Base-by-base conservation (phyloP, 2,329 filamentous ascomycete species). In the Penicillium sumatraense region DNA sequence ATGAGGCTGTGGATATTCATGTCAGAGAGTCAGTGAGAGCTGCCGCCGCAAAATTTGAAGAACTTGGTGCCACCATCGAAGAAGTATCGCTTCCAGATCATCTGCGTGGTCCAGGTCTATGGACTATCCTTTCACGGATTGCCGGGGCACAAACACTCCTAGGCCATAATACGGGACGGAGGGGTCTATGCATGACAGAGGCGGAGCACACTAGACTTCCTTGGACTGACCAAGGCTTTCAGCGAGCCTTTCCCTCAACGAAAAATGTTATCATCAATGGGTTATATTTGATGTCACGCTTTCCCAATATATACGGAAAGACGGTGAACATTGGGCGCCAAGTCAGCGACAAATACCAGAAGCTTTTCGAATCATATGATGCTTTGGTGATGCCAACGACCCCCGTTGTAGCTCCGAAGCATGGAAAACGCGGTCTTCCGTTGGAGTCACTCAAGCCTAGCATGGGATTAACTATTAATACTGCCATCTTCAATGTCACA, bases 391-490 rank as follows among this genome's bases (percentile, higher is more conserved):
- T 77, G 71, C 78, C 77, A 9, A 70, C 66, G 7, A 69, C 66
- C 8, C 68, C 66, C 10, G 52, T 66, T n/a, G 64, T 69, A 16
- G 66, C 68, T 7, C 64, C 65, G 5, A 60, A 50, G 33, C 56
- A 69, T 51, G 67, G 62, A 1, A 61, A 60, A 41, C 52, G 63
- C 8, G 66, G 61, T 27, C 54, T 62, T 14, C 67, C 67, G 0
- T 27, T 68, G 21, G 65, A 68, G 29, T 65, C 67, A 6, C 42
- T 69, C 16, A 58, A 60, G 49, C 68, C 80, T 9, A 70, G 67
- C 27, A 80, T 85, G 29, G 83, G 84, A 0, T 63, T 83, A 54
- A 83, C 80, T 0, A 77, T 74, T 14, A 86, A 86, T 59, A 86
- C 83, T 4, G 80, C 80, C 9, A 75, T 80, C 2, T 86, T 86